Percentiles rank a stretch among this genome's conserved stretches.
phyloP scores from a whole-genome alignment of 208 protist species.

The Trypanosoma avium region DNA sequence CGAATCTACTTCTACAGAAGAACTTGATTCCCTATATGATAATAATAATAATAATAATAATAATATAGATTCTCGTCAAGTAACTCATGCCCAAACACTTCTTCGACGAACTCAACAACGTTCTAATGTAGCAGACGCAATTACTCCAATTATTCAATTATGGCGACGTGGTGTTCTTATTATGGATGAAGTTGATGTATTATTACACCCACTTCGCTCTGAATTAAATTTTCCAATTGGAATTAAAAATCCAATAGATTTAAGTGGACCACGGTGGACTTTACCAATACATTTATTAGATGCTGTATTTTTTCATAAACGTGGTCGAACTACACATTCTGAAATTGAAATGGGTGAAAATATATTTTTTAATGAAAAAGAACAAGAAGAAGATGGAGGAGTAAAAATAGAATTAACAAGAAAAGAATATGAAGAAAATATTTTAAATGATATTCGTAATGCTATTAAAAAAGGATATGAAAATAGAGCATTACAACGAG shows the following conservation, averaged over 20 bases:
- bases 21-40: slow-evolving; percentile 37
- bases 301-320: slow-evolving; percentile 79
- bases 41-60: too few relatives aligned
- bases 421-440: too few relatives aligned
- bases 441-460: slow-evolving; percentile 30
- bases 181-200: slow-evolving; percentile 95
- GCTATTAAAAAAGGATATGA: slow-evolving; percentile 70
- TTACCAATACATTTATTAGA: slow-evolving; percentile 94
- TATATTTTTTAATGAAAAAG: too few relatives aligned
- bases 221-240: slow-evolving; percentile 97
- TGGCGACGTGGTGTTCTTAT: slow-evolving; percentile 89
- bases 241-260: slow-evolving; percentile 88
- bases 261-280: slow-evolving; percentile 88
- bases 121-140: slow-evolving; percentile 63
- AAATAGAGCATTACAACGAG: slow-evolving; percentile 67
- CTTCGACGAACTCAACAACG: slow-evolving; percentile 43
- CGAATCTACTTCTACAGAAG: slow-evolving; percentile 44
- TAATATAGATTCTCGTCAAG: too few relatives aligned
- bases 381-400: too few relatives aligned
- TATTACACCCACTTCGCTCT: slow-evolving; percentile 94
- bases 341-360: too few relatives aligned
- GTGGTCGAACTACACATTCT: slow-evolving; percentile 37
- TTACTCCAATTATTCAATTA: slow-evolving; percentile 80
- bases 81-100: slow-evolving; percentile 39
- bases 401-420: too few relatives aligned